Base-by-base conservation (phyloP, 2,329 filamentous ascomycete species). In the Phyllachora maydis region DNA sequence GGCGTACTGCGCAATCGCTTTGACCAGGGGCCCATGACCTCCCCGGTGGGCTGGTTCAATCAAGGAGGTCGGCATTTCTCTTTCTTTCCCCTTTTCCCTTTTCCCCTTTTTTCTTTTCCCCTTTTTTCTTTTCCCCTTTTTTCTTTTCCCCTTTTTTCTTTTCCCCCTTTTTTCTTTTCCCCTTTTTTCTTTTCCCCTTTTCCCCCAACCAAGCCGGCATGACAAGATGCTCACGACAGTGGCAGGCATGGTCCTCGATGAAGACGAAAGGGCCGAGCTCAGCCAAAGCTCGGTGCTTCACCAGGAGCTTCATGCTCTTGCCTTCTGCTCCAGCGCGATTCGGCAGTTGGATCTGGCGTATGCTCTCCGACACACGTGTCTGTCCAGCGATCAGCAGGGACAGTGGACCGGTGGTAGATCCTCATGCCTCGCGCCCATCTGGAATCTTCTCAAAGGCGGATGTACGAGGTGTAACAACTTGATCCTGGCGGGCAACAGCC, bases 281-380 rank as follows among this genome's bases (percentile, higher is more conserved):
- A 44, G 54, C 23, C 49, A 54, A n/a, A 52, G 57, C 8, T 49
- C 59, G 2, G 40, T 65, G 7, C 41, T 67, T 9, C 54, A 58
- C 21, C 60, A 65, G 32, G 62, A 67, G 35, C 50, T 66, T 9
- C 59, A 66, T 22, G 57, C 60, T 1, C 39, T 67, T 11, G 43
- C 60, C 2, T 63, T 65, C 30, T 56, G 59, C 12, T 62, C 60
- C 1, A 59, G 61, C 28, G 62, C 56, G 0, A 52, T 66, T 16
- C 50, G 54, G 19, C 57, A 59, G 26, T 56, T 66, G 22, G 59
- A 66, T 30, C 38, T 66, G 16, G 53, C 50, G 10, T 57, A 60
- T 22, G 46, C 47, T 7, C 40, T n/a, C n/a, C n/a, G n/a, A n/a
- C n/a, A n/a, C n/a, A n/a, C n/a, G n/a, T n/a, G n/a, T n/a, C n/a